A percentile compares a stretch with the other conserved stretches of the same genome.
Conservation (phyloP, 495 filamentous ascomycete genomes). For the Bombardia bombarda region DNA sequence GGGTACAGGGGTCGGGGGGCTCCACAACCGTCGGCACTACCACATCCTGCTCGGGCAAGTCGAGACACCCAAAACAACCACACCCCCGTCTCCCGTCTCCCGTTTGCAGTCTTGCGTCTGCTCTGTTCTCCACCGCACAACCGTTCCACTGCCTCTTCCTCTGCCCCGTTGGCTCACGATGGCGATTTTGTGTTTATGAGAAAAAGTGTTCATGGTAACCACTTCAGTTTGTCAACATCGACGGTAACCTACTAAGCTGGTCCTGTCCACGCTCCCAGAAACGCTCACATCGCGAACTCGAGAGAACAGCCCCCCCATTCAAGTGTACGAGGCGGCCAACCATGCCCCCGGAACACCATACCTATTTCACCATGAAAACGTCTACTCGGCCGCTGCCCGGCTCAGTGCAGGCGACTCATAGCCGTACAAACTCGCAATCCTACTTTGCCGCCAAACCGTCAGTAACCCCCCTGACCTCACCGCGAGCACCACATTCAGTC, state of each 20-base stretch:
- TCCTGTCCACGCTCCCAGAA: too few relatives aligned
- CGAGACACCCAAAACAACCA: neutral
- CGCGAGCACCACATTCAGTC: slow-evolving; percentile 34
- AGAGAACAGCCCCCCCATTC: too few relatives aligned
- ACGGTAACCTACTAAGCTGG: too few relatives aligned
- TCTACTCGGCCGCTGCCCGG: slow-evolving; percentile 30
- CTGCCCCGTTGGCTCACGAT: too few relatives aligned
- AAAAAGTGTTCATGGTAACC: too few relatives aligned
- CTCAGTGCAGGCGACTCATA: slow-evolving; percentile 30
- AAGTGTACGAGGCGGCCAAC: too few relatives aligned
- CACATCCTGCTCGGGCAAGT: neutral
- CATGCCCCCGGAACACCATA: too few relatives aligned
- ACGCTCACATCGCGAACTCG: too few relatives aligned
- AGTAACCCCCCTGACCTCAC: slow-evolving; percentile 37
- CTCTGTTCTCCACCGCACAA: neutral
- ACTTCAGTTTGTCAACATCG: too few relatives aligned
- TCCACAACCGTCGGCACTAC: slow-evolving; percentile 1
- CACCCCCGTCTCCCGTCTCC: neutral
- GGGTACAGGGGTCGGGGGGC: slow-evolving; percentile 1
- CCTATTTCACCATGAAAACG: slow-evolving; percentile 42
- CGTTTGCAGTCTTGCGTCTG: neutral
- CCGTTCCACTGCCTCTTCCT: too few relatives aligned
- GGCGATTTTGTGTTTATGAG: too few relatives aligned
- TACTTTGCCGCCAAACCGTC: slow-evolving; percentile 25
- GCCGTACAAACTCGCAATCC: slow-evolving; percentile 31